Evolutionary conservation across 108 stramenopile genomes (phyloP).

Genomic region (Nitzschia sp.): DNA sequence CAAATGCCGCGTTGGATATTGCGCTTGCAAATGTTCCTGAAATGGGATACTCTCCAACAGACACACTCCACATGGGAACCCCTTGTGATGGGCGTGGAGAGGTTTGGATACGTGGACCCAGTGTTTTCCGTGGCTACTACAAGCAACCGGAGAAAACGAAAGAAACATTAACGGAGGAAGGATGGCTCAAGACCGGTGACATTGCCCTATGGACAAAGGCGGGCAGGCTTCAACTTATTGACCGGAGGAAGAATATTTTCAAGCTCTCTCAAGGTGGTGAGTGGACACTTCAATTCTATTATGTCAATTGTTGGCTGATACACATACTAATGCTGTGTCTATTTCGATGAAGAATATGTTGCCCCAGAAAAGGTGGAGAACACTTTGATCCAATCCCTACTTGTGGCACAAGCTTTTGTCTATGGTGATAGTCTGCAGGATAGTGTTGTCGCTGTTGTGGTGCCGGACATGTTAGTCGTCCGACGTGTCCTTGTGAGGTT

Average conservation of each 20-base stretch:
- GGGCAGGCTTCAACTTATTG: constrained; percentile 92
- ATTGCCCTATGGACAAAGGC: constrained; percentile 92
- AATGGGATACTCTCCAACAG: constrained; percentile 53
- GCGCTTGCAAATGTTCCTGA: constrained; percentile 25
- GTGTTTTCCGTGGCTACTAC: constrained; percentile 94
- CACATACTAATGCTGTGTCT: too few species aligned
- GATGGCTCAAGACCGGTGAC: constrained; percentile 96
- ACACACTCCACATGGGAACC: constrained; percentile 72
- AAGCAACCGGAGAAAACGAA: constrained; percentile 91
- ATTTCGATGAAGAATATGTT: constrained; percentile 68
- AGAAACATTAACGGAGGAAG: constrained; percentile 88
- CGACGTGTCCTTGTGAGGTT: constrained; percentile 49
- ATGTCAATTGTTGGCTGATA: constrained; percentile 13
- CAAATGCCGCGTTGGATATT: constrained; percentile 18
- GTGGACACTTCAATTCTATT: constrained; percentile 25
- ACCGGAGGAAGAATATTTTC: constrained; percentile 98
- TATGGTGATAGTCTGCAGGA: constrained; percentile 92
- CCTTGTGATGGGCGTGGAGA: constrained; percentile 90
- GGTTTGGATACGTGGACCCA: constrained; percentile 95
- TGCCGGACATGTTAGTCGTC: constrained; percentile 88
- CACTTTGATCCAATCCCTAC: constrained; percentile 67
- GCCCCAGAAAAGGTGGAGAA: constrained; percentile 98
- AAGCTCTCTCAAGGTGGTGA: constrained; percentile 91
- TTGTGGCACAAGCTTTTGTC: constrained; percentile 92
- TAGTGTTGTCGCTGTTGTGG: constrained; percentile 84